These are phyloP conservation scores for Talaromyces rugulosus DNA, from an alignment of 2,329 filamentous ascomycete species.

Conservation along the genomic window DNA sequence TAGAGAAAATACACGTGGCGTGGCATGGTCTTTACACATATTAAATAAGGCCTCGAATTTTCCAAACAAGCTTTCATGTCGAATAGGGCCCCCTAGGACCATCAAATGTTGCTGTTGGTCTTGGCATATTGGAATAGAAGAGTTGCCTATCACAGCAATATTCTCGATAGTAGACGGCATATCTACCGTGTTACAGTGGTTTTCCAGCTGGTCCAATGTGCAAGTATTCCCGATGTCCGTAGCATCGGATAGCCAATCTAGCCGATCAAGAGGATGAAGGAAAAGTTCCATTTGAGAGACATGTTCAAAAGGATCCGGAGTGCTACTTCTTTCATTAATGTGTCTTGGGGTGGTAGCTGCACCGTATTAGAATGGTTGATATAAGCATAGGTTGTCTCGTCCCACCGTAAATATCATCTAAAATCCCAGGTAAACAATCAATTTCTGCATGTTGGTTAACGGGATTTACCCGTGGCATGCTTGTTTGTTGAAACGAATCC, in stretches of 20 bases:
- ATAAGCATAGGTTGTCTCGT: background rate
- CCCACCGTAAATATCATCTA: background rate
- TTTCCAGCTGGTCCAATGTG: background rate
- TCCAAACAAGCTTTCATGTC: background rate
- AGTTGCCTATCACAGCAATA: background rate
- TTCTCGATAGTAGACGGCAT: background rate
- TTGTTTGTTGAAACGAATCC: background rate
- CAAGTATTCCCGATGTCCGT: background rate
- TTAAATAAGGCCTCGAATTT: slow-evolving; percentile 3
- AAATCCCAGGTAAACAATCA: background rate
- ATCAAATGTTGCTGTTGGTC: background rate
- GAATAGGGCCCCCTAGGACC: background rate
- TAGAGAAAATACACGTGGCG: background rate
- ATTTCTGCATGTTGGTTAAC: background rate
- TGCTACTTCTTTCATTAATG: background rate
- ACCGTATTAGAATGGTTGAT: background rate
- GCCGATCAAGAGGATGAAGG: background rate
- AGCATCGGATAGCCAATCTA: background rate
- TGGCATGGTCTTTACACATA: slow-evolving; percentile 1
- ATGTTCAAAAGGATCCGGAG: background rate
- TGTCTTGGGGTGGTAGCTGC: background rate
- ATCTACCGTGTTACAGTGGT: background rate
- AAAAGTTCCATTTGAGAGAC: background rate
- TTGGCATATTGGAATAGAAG: background rate
- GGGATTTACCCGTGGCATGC: background rate